Conservation (phyloP, 2,329 filamentous ascomycete species). For the Thelonectria discophora region DNA sequence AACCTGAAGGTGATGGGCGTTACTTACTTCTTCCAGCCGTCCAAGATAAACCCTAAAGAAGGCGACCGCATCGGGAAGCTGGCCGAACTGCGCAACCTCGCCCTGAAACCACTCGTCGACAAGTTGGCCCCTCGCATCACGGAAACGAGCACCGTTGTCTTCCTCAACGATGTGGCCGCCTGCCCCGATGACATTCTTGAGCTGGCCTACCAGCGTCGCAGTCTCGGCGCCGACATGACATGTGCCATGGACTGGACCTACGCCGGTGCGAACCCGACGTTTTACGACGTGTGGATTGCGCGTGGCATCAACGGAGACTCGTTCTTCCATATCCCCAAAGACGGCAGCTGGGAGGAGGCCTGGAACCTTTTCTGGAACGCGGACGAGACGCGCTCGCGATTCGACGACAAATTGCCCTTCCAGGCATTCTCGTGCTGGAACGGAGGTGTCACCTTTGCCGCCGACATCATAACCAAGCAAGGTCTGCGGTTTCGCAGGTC, state of each 20-base stretch:
- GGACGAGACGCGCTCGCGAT: background rate
- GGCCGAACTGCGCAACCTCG: conserved; percentile 62
- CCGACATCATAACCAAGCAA: background rate
- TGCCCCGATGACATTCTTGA: conserved; percentile 67
- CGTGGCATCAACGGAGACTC: conserved; percentile 61
- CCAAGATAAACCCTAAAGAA: conserved; percentile 53
- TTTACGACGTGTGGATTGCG: conserved; percentile 67
- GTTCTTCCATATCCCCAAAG: conserved; percentile 62
- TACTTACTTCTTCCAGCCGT: conserved; percentile 54
- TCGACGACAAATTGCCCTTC: background rate
- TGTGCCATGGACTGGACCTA: conserved; percentile 69
- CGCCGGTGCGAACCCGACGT: conserved; percentile 54
- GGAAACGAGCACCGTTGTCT: conserved; percentile 56
- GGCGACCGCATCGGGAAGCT: conserved; percentile 57
- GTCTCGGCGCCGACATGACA: conserved; percentile 61
- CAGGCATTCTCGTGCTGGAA: background rate
- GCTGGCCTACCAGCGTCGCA: conserved; percentile 57
- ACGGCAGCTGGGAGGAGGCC: conserved; percentile 58
- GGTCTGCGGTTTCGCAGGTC: background rate
- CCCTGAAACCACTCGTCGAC: conserved; percentile 56
- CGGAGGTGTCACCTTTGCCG: background rate
- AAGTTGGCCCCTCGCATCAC: conserved; percentile 34
- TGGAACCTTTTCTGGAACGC: conserved; percentile 56
- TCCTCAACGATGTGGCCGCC: conserved; percentile 63
- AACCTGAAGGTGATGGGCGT: conserved; percentile 51